Evolutionary conservation across 257 asterid genomes (phyloP).

Genomic region (Rehmannia glutinosa): DNA sequence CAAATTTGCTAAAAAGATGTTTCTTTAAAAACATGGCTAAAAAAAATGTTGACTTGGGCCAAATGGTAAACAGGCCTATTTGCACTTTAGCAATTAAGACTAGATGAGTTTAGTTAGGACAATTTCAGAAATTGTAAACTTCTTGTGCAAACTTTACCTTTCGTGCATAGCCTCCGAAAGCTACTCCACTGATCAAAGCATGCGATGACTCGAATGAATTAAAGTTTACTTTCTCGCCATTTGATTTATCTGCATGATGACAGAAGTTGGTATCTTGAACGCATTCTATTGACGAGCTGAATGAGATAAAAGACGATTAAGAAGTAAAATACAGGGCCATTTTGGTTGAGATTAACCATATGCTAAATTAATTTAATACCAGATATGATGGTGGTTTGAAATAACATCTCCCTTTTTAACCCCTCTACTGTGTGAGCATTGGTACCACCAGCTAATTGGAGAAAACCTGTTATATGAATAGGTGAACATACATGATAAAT

Average conservation of each 20-base stretch:
- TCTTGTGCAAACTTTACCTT: conserved; percentile 38
- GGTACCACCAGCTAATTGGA: conserved; percentile 93
- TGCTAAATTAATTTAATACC: conserved; percentile 33
- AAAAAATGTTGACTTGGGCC: too few species aligned
- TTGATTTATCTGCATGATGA: conserved; percentile 25
- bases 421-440: conserved; percentile 80
- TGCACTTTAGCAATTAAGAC: too few species aligned
- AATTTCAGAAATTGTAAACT: neutral
- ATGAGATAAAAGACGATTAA: neutral
- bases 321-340: neutral
- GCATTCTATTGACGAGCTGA: too few species aligned
- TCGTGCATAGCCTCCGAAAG: conserved; percentile 91
- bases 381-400: conserved; percentile 43
- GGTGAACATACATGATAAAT: neutral
- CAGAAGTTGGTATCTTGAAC: neutral
- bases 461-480: conserved; percentile 48
- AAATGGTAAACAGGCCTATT: too few species aligned
- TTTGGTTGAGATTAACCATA: neutral
- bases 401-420: conserved; percentile 43
- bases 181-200: conserved; percentile 82
- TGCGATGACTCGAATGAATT: conserved; percentile 18
- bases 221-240: conserved; percentile 9
- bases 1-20: too few species aligned
- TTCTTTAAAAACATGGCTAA: too few species aligned
- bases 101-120: neutral